Evolutionary conservation across 1,284 basidiomycete species (phyloP), one percentile per base, ranked within the genome.

Genomic region (Phellinidium pouzarii): DNA sequence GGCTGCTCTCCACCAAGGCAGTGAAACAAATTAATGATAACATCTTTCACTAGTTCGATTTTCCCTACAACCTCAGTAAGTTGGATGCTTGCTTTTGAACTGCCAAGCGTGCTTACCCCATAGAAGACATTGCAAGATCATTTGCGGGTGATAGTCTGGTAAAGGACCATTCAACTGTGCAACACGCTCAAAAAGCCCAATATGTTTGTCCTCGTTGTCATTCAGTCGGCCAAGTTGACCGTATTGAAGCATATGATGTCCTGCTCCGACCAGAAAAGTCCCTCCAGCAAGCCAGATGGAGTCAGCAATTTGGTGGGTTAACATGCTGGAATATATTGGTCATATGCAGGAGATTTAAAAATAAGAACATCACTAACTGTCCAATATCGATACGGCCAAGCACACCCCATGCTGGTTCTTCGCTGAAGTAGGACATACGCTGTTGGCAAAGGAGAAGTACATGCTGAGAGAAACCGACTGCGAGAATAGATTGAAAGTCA

Each of bases 91-190:
- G 31, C n/a, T 44, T 4, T n/a, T 23, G 14, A 25, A 55, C 44
- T 26, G 14, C 44, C 51, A 12, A 46, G 31, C 14, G 25, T 31
- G 59, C 80, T 56, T 59, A 94, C 92, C 85, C 91, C 93, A 94
- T 11, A 94, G 69, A 40, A 96, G 71, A 62, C 90, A 93, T 62
- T 95, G 94, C n/a, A 91, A 71, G 11, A 96, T 67, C 76, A 94
- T 87, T 60, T 94, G 91, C 2, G 93, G 93, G 67, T 95, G 90
- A 65, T 90, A 93, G 65, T 95, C 89, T 26, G 81, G 78, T 42
- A 96, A 68, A 1, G 92, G 91, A 0, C 89, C 91, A 65, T 93
- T 94, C 49, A 81, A 75, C 57, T 82, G 70, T 4, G 87, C 88
- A 40, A 92, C 88, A 60, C 87, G 76, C 62, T 93, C 87, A 58